phyloP scores from a whole-genome alignment of 768 basidiomycete genomes.

The Tylopilus sp. region DNA sequence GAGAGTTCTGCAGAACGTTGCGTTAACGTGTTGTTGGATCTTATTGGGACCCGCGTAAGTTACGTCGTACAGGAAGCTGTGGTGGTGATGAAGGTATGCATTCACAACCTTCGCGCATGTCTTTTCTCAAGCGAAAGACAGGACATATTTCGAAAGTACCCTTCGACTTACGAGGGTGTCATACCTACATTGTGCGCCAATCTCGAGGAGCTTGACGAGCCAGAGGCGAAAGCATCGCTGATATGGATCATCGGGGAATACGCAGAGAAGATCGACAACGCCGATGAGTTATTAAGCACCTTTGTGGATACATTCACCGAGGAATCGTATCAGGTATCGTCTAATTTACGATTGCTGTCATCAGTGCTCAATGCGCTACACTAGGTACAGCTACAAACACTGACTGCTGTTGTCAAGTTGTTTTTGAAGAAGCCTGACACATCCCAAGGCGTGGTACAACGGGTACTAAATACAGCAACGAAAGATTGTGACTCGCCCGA shows the following conservation, averaged over 20 bases:
- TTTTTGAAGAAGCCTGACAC: conserved; percentile 94
- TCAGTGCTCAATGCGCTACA: neutral
- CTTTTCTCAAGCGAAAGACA: conserved; percentile 30
- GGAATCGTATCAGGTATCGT: conserved; percentile 78
- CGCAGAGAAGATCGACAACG: conserved; percentile 95
- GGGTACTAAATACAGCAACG: conserved; percentile 90
- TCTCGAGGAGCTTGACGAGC: conserved; percentile 95
- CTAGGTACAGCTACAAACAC: conserved; percentile 71
- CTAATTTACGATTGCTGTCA: neutral
- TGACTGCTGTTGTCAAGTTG: conserved; percentile 95
- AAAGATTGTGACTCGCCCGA: conserved; percentile 97
- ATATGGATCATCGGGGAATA: conserved; percentile 99
- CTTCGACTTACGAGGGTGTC: conserved; percentile 92
- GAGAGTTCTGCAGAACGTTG: conserved; percentile 91
- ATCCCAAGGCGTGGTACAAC: conserved; percentile 88
- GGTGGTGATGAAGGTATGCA: conserved; percentile 92
- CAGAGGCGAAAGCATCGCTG: conserved; percentile 94
- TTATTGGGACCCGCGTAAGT: conserved; percentile 90
- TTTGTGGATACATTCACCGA: conserved; percentile 94
- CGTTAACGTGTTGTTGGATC: conserved; percentile 88
- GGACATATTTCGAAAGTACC: conserved; percentile 99
- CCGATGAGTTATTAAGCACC: conserved; percentile 83
- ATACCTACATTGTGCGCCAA: conserved; percentile 94
- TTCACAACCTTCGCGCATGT: too few relatives aligned
- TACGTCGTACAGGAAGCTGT: conserved; percentile 99